These are phyloP conservation scores for Colletotrichum cereale DNA, from an alignment of 2,329 filamentous ascomycete species.

Conservation along the genomic window DNA sequence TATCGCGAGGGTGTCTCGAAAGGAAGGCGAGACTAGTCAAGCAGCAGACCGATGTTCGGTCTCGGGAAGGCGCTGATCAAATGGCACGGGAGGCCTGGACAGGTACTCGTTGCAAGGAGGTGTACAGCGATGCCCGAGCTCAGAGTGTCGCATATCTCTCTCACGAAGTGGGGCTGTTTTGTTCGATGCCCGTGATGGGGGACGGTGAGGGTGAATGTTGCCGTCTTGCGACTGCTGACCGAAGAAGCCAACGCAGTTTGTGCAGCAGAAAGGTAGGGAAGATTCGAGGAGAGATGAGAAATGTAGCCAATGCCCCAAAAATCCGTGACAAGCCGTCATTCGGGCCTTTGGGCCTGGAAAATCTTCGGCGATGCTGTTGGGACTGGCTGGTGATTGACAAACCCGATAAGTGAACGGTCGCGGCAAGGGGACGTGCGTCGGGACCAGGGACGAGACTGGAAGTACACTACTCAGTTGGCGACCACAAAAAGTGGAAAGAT, in stretches of 20 bases:
- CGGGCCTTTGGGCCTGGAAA: conserved; percentile 3
- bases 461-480: not conserved
- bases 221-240: not conserved
- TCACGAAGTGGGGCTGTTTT: not conserved
- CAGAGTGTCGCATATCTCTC: not conserved
- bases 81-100: not conserved
- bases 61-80: conserved; percentile 14
- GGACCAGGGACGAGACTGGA: not conserved
- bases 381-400: not conserved
- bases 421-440: conserved; percentile 9
- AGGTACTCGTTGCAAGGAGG: not conserved
- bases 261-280: not conserved
- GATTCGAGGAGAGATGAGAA: not conserved
- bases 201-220: not conserved
- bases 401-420: conserved; percentile 1
- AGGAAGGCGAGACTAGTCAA: not conserved
- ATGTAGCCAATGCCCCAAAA: not conserved
- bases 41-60: not conserved
- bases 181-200: conserved; percentile 1
- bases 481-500: conserved; percentile 7
- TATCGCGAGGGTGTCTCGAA: not conserved
- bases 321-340: conserved; percentile 4
- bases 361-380: conserved; percentile 17
- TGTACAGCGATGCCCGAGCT: not conserved
- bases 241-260: not conserved